Percentiles rank a stretch among this genome's conserved stretches.
phyloP scores from a whole-genome alignment of 2,329 filamentous ascomycete species.

The Neurospora sp. region DNA sequence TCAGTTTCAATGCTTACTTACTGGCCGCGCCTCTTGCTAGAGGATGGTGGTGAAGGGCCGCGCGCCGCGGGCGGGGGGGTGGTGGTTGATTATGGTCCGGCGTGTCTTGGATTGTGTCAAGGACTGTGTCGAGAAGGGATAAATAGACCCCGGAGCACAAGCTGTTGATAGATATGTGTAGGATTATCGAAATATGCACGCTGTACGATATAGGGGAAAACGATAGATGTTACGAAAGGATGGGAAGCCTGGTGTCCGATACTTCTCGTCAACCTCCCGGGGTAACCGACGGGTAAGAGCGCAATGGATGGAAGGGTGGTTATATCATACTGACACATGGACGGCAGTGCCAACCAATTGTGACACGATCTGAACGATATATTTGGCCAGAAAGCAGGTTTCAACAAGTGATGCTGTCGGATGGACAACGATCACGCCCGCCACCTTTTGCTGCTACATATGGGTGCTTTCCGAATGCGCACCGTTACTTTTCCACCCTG shows the following conservation, averaged over 20 bases:
- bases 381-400: neutral
- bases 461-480: neutral
- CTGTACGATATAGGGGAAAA: neutral
- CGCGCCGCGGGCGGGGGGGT: neutral
- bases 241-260: neutral
- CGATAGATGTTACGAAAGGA: neutral
- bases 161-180: neutral
- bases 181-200: neutral
- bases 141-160: neutral
- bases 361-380: neutral
- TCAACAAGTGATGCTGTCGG: neutral
- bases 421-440: neutral
- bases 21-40: neutral
- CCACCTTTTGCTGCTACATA: neutral
- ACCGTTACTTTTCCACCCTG: neutral
- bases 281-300: neutral
- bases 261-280: neutral
- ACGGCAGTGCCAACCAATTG: neutral
- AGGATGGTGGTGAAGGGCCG: neutral
- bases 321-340: neutral
- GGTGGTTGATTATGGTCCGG: neutral
- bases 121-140: neutral
- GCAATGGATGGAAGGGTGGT: neutral
- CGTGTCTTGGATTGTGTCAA: neutral
- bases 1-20: neutral